Base-by-base conservation (phyloP, 2,329 filamentous ascomycete genomes). In the Colletotrichum brevisporum region DNA sequence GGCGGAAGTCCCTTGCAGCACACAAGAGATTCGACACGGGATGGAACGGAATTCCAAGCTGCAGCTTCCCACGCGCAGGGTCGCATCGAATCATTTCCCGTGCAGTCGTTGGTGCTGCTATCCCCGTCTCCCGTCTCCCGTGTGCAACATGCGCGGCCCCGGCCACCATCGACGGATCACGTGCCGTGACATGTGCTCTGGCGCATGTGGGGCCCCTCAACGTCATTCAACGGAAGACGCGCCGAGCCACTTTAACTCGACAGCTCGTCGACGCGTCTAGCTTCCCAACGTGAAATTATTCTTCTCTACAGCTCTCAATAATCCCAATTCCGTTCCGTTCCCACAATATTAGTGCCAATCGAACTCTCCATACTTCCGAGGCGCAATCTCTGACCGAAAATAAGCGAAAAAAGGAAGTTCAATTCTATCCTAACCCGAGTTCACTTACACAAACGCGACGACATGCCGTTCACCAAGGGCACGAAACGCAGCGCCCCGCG, bases 401-500 rank as follows among this genome's bases (percentile, higher is more conserved):
- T 2, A 8, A 10, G 31, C 9, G 9, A 36, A 10, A 36, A 36
- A 36, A 10, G 10, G 10, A 36, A 6, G 31, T 36, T 3, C 31
- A 10, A 36, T 12, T 10, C 8, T 8, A 10, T 3, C 31, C 10
- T 6, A 10, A 36, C 1, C 31, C 31, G 8, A 3, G 31, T 24
- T 24, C 21, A 24, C 31, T 36, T 36, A 36, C 31, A 36, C 31
- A 24, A 24, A 36, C 41, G 41, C 41, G 41, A 43, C 41, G 16
- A 15, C 10, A 68, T 72, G 61, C 62, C 62, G n/a, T 62, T 59
- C 52, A 50, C 53, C 43, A 71, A 62, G 41, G 63, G 58, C 60
- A 63, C 67, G 31, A 67, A 71, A 36, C 67, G 63, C 21, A 63
- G 47, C 55, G 65, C 69, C 54, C 64, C 67, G 43, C 70, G 70